Base-by-base conservation (phyloP, 1,284 basidiomycete genomes). In the Heterobasidion occidentale region DNA sequence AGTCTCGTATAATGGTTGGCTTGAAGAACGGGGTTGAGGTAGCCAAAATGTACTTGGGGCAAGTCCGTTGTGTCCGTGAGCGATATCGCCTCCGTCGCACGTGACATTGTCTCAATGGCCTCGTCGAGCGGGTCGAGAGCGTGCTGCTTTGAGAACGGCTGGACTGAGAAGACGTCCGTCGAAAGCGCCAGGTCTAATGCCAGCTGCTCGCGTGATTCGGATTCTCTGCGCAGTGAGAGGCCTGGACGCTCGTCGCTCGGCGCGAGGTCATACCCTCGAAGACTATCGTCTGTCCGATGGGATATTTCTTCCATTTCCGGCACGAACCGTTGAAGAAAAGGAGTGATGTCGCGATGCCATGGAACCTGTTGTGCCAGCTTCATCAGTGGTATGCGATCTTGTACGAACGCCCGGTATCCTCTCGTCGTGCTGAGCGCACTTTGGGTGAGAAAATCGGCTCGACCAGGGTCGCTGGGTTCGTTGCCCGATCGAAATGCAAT, bases 141-240 rank as follows among this genome's bases (percentile, higher is more conserved):
- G 33, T 47, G 36, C 12, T 60, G 53, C 54, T 70, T 71, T 7
- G 70, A 60, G 56, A 83, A 69, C 14, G 73, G 64, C 6, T 71
- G 71, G 3, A 73, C 64, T 15, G 82, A 81, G 62, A 79, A 86
- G 11, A 86, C 70, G 61, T 83, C 74, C 11, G 71, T 70, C 3
- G 86, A 80, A 34, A 91, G 69, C 11, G 73, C 68, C 36, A 90
- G 71, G 66, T 91, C 88, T 38, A 86, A 62, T 12, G 78, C 74
- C 2, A 90, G 68, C 61, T 85, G 79, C 56, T 87, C 78, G 34
- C 79, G 73, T 1, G 84, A 79, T 58, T 79, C 74, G 12, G 67
- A 69, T 64, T 88, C 81, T 55, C 74, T 73, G 56, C 71, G 72
- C 14, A 74, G 62, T 6, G 77, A 77, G 50, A 67, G 56, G 2